Evolutionary conservation across 164 flowering plant species (phyloP), one percentile per base, ranked within the genome.

Genomic region (Protea cynaroides): DNA sequence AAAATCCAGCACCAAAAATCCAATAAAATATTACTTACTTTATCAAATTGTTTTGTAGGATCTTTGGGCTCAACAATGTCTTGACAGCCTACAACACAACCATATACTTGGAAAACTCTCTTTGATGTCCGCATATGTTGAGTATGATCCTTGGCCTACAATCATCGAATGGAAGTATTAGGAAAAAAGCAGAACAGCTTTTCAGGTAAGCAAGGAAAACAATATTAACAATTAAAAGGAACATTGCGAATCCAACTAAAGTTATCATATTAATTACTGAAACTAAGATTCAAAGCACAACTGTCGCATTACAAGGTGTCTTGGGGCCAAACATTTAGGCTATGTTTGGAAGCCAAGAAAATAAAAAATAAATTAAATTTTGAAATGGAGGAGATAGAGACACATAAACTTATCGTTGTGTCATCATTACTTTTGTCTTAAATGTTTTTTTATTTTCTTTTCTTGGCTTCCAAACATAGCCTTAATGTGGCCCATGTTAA

Each of bases 31-130:
- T 50, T 15, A 66, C 75, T 65, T 80, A 91, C 99, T 76, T 85
- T 92, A 67, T 88, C 85, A 75, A 90, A 95, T 37, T 8, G 47
- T 75, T 71, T 80, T 46, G 81, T 47, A n/a, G 91, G 78, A 72
- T 88, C 94, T 69, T 78, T 79, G 59, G 77, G 93, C 76, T 81
- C 83, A 69, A 84, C 99, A 88, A 95, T 92, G 77, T 87, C 92
- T 73, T 83, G 68, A 69, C 80, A 74, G 62, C 84, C 87, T 59
- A 82, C 91, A 54, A 88, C 81, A 78, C 99, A 95, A 23, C 99
- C 99, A 84, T 85, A 87, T 23, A 92, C 87, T 74, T 87, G 88
- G 69, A 81, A 92, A 36, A 66, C 76, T 81, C 98, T 79, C 82
- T 81, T 89, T 64, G 93, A 75, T 59, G 75, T 51, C 21, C 21